A percentile compares a stretch with the other conserved stretches of the same genome.
Evolutionary conservation across 2,329 filamentous ascomycete genomes (phyloP).

Genomic region (Ophiostoma angusticollis): DNA sequence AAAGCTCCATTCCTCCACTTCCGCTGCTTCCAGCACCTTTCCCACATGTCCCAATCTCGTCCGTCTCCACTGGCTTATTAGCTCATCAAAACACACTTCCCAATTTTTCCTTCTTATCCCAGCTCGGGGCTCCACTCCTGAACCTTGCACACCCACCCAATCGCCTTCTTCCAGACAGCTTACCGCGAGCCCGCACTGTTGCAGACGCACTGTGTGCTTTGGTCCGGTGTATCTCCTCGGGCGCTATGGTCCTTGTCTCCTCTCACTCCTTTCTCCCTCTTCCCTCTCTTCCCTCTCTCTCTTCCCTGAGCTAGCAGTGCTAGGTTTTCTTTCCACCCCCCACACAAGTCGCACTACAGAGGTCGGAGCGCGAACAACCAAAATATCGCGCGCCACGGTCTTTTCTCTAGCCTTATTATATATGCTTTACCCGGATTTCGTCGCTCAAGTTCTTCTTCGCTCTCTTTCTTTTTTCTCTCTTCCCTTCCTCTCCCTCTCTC

Average conservation of each 20-base stretch:
- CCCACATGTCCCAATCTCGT: constrained; percentile 12
- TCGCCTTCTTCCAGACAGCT: constrained; percentile 15
- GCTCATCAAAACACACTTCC: constrained; percentile 10
- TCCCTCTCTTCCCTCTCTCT: constrained; percentile 5
- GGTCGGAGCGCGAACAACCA: constrained; percentile 11
- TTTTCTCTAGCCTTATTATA: constrained; percentile 7
- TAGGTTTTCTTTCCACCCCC: constrained; percentile 5
- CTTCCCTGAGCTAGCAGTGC: constrained; percentile 3
- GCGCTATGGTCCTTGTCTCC: constrained; percentile 1
- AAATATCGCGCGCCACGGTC: constrained; percentile 9
- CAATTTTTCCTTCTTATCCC: constrained; percentile 7
- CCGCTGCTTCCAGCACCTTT: constrained; percentile 4
- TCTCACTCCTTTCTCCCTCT: constrained; percentile 7
- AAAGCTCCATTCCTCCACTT: constrained; percentile 1
- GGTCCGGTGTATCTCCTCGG: too few relatives aligned
- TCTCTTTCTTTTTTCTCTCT: not conserved
- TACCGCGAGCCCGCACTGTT: constrained; percentile 5
- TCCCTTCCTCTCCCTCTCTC: not conserved
- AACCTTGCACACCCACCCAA: constrained; percentile 1
- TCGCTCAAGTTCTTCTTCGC: not conserved
- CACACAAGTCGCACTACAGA: constrained; percentile 9
- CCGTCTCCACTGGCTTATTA: constrained; percentile 13
- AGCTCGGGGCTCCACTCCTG: constrained; percentile 7
- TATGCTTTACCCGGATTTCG: constrained; percentile 3
- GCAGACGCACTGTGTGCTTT: not conserved